These are phyloP conservation scores for Rhodotorula babjevae DNA, from an alignment of 768 basidiomycete genomes.

Conservation along the genomic window DNA sequence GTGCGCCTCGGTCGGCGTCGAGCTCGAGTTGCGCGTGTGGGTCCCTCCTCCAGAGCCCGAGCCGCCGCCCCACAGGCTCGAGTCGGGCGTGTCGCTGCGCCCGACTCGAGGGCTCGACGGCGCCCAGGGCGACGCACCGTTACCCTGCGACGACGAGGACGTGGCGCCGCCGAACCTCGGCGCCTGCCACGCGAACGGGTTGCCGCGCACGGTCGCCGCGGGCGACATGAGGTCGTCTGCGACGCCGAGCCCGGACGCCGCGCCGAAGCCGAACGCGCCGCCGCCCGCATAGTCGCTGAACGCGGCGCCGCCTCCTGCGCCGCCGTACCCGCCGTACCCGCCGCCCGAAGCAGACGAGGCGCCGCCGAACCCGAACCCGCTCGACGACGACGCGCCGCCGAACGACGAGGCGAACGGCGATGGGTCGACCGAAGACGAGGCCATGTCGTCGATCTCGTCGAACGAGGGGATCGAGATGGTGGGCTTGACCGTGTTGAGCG, in stretches of 20 bases:
- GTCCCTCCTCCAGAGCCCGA: not conserved
- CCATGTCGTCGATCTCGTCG: conserved; percentile 29
- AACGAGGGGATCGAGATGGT: conserved; percentile 33
- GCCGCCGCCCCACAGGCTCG: not conserved
- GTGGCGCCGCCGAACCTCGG: not conserved
- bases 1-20: conserved; percentile 15
- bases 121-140: not conserved
- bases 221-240: conserved; percentile 26
- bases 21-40: not conserved
- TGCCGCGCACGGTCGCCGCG: conserved; percentile 3
- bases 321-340: not conserved
- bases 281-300: not conserved
- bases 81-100: conserved; percentile 1
- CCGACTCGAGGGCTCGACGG: not conserved
- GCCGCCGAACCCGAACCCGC: conserved; percentile 8
- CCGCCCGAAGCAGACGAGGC: not conserved
- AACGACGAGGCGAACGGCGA: not conserved
- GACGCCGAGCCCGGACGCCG: not conserved
- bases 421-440: not conserved
- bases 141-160: too few species aligned
- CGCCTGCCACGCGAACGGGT: conserved; percentile 11
- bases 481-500: conserved; percentile 31
- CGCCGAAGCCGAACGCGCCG: conserved; percentile 3
- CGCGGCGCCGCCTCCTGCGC: not conserved
- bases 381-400: not conserved